These are phyloP conservation scores for Rhododendron ovatum DNA, from an alignment of 148 eudicot species.

Conservation along the genomic window DNA sequence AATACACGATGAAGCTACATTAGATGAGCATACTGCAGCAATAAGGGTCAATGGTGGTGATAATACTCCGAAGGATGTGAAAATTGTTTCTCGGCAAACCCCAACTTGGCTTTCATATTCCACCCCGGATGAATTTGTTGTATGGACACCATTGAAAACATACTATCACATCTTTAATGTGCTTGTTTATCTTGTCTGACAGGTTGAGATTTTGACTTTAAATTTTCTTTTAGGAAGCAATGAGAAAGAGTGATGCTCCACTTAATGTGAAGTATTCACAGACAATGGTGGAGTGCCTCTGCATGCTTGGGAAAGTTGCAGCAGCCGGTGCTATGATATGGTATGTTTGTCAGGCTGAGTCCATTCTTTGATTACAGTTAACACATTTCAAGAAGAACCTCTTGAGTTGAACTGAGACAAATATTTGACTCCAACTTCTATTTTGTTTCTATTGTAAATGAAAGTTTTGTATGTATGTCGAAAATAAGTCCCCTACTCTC, in stretches of 20 bases:
- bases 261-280: slow-evolving; percentile 88
- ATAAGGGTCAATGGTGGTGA: slow-evolving; percentile 58
- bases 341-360: slow-evolving; percentile 30
- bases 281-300: slow-evolving; percentile 92
- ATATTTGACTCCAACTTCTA: not conserved
- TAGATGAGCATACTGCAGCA: slow-evolving; percentile 35
- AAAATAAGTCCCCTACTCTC: not conserved
- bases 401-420: not conserved
- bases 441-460: not conserved
- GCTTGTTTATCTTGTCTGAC: slow-evolving; percentile 6
- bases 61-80: slow-evolving; percentile 43
- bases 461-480: not conserved
- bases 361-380: slow-evolving; percentile 5
- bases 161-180: slow-evolving; percentile 13
- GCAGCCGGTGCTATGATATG: slow-evolving; percentile 98
- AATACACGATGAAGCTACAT: slow-evolving; percentile 34
- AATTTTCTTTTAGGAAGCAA: slow-evolving; percentile 65
- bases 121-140: slow-evolving; percentile 96
- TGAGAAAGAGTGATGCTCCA: slow-evolving; percentile 85
- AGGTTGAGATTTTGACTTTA: slow-evolving; percentile 17
- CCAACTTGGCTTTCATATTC: slow-evolving; percentile 87
- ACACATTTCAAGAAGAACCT: slow-evolving; percentile 1
- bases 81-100: slow-evolving; percentile 56
- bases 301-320: slow-evolving; percentile 97
- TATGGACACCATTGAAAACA: slow-evolving; percentile 32